phyloP scores from a whole-genome alignment of 2,329 filamentous ascomycete species.

The Blastomyces parvus region DNA sequence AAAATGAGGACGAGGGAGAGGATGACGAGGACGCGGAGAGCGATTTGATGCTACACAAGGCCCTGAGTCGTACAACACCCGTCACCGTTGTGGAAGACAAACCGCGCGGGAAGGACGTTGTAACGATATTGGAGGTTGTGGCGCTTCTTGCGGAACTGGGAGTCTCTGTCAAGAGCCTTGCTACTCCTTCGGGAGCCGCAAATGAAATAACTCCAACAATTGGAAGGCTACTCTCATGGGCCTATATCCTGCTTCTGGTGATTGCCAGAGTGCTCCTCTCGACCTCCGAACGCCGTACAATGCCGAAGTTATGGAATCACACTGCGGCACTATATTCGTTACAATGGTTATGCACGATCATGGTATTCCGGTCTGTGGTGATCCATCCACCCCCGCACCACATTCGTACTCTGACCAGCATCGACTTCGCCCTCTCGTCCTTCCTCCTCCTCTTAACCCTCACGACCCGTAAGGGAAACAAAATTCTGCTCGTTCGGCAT shows the following conservation, averaged over 20 bases:
- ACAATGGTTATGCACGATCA: conserved; percentile 67
- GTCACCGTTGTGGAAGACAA: conserved; percentile 56
- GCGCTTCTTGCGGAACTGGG: conserved; percentile 63
- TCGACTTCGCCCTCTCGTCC: conserved; percentile 65
- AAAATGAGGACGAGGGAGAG: conserved; percentile 35
- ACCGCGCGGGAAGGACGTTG: conserved; percentile 61
- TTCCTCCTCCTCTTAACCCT: conserved; percentile 67
- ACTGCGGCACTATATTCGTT: conserved; percentile 73
- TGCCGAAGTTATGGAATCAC: conserved; percentile 82
- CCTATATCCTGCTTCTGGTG: conserved; percentile 67
- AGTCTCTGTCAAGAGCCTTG: conserved; percentile 57
- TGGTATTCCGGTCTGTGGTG: conserved; percentile 75
- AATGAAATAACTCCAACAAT: conserved; percentile 53
- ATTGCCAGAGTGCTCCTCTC: conserved; percentile 60
- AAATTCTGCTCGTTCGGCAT: conserved; percentile 75
- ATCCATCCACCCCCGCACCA: conserved; percentile 61
- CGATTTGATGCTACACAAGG: conserved; percentile 47
- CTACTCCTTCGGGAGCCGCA: conserved; percentile 50
- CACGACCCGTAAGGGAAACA: conserved; percentile 84
- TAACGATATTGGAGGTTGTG: conserved; percentile 64
- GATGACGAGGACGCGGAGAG: conserved; percentile 38
- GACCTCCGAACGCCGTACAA: conserved; percentile 51
- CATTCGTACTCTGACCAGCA: conserved; percentile 55
- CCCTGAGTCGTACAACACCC: conserved; percentile 41
- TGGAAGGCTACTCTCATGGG: conserved; percentile 64